These are phyloP conservation scores for Sporothrix schenckii DNA, from an alignment of 2,329 filamentous ascomycete species.

Conservation along the genomic window DNA sequence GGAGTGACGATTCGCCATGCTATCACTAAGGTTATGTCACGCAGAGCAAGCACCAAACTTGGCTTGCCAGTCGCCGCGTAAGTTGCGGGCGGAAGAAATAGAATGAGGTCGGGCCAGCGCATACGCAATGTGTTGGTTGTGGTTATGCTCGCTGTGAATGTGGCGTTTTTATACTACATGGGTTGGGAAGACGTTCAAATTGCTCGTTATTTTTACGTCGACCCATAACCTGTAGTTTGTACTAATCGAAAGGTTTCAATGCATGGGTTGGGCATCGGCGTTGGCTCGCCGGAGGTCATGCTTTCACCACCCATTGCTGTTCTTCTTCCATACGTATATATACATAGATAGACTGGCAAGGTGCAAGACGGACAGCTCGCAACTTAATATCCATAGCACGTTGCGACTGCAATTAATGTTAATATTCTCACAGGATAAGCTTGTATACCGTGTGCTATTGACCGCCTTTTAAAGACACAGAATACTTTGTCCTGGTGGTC, in stretches of 20 bases:
- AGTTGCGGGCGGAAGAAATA: neutral
- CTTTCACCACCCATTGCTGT: neutral
- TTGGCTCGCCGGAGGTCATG: too few relatives aligned
- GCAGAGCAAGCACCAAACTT: conserved; percentile 49
- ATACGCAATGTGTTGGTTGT: neutral
- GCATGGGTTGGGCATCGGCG: neutral
- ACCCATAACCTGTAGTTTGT: too few relatives aligned
- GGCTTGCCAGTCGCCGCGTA: conserved; percentile 34
- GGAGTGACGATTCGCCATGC: conserved; percentile 86
- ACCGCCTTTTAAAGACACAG: neutral
- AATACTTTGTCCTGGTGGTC: neutral
- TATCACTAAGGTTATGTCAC: conserved; percentile 85
- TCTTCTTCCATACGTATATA: too few relatives aligned
- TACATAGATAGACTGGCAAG: neutral
- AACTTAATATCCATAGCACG: neutral
- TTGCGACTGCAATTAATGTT: neutral
- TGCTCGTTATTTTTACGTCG: neutral
- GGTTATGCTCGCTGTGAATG: neutral
- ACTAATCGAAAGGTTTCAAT: neutral
- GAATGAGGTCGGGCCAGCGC: neutral
- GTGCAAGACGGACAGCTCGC: neutral
- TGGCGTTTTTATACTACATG: neutral
- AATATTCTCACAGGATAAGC: neutral
- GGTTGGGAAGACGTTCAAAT: neutral
- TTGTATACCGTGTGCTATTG: neutral